Base-by-base conservation (phyloP, 2,329 filamentous ascomycete species). In the Cadophora malorum region DNA sequence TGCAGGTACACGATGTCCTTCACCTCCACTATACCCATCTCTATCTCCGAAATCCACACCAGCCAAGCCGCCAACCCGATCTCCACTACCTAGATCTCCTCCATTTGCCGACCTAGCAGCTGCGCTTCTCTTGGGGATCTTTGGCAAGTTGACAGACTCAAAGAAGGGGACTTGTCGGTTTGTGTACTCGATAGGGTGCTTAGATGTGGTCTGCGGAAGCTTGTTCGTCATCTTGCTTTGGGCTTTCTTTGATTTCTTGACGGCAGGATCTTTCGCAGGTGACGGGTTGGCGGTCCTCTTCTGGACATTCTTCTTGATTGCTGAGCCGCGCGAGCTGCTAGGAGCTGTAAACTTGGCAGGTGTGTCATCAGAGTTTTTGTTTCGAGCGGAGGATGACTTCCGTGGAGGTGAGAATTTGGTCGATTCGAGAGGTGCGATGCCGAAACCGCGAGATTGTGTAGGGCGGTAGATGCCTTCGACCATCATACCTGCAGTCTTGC, bases 221-320 rank as follows among this genome's bases (percentile, higher is more conserved):
- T 28, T 59, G 6, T 59, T 45, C 4, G n/a, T 28, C 56, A 59
- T 59, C 21, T 59, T 59, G 56, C 56, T 59, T 1, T 35, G 21
- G 3, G 8, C 21, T 8, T 16, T 59, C 56, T 59, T 59, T 0
- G 35, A 41, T 8, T 45, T 45, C 35, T 41, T 23, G n/a, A 38
- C 19, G 5, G 19, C n/a, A 35, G 7, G 4, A 5, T 9, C 55
- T 10, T 58, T 23, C 3, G 5, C 1, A 31, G 50, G 10, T 28
- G 50, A 28, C 16, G 23, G 23, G 23, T 38, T 9, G 12, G 5
- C 28, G 3, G 28, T 19, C 28, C 33, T 55, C 52, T 55, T 33
- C 52, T 28, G 50, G 23, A 28, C 52, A n/a, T 33, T 33, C 28
- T 55, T 55, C 25, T n/a, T 55, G 4, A 23, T 16, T 4, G 2